Evolutionary conservation across 164 flowering plant species (phyloP).

Genomic region (Sedum album): DNA sequence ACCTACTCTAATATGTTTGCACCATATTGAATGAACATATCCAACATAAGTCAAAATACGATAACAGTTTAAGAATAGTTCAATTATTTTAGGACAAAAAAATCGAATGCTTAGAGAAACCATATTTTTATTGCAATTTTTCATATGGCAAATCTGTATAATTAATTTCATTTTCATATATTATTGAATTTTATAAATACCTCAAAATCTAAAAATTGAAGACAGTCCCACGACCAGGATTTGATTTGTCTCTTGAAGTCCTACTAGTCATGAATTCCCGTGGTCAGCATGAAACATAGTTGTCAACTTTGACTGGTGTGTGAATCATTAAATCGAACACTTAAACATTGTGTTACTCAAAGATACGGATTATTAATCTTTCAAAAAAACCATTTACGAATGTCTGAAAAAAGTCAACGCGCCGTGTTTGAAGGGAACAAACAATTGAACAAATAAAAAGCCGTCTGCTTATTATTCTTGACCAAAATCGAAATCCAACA

Average conservation of each 20-base stretch:
- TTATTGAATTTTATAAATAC: too few species aligned
- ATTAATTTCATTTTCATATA: too few species aligned
- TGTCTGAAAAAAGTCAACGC: background rate
- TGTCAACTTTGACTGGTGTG: background rate
- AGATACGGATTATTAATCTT: background rate
- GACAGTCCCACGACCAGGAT: background rate
- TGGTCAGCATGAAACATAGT: background rate
- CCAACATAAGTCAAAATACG: background rate
- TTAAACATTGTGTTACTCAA: background rate
- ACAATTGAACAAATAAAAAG: background rate
- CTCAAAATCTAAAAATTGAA: too few species aligned
- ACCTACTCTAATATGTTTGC: background rate
- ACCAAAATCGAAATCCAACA: background rate
- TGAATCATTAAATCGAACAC: background rate
- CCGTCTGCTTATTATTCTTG: background rate
- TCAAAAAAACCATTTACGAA: background rate
- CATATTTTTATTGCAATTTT: too few species aligned
- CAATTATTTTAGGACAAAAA: background rate
- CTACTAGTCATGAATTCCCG: background rate
- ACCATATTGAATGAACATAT: background rate
- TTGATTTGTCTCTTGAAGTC: background rate
- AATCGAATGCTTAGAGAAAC: too few species aligned
- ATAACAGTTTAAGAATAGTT: background rate
- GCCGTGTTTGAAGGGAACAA: background rate
- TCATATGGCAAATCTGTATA: too few species aligned